phyloP scores from a whole-genome alignment of 2,329 filamentous ascomycete species.

The Lecanicillium sp. region DNA sequence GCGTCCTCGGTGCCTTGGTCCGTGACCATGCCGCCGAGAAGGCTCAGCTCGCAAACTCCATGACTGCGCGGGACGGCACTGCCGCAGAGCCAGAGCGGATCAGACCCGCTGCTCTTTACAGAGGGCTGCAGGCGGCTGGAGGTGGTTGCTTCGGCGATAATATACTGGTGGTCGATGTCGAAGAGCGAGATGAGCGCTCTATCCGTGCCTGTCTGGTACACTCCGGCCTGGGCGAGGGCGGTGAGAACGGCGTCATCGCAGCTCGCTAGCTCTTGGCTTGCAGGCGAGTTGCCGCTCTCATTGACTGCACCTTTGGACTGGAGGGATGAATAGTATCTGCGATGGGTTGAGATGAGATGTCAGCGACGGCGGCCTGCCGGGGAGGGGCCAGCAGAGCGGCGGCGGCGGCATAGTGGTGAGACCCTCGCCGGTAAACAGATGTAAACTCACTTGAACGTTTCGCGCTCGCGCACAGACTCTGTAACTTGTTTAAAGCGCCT shows the following conservation, averaged over 20 bases:
- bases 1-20: not conserved
- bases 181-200: slow-evolving; percentile 39
- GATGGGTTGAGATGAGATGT: no score
- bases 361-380: no score
- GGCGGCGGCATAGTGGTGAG: no score
- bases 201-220: slow-evolving; percentile 29
- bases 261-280: slow-evolving; percentile 10
- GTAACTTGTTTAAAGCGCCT: no score
- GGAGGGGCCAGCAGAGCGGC: no score
- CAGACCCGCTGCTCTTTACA: slow-evolving; percentile 3
- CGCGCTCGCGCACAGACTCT: no score
- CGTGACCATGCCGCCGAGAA: slow-evolving; percentile 5
- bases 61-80: slow-evolving; percentile 14
- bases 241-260: slow-evolving; percentile 28
- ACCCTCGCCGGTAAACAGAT: no score
- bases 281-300: no score
- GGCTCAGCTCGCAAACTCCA: slow-evolving; percentile 13
- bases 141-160: slow-evolving; percentile 37
- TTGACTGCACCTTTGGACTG: no score
- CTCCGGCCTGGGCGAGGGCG: slow-evolving; percentile 37
- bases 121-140: slow-evolving; percentile 21
- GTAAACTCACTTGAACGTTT: no score
- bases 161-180: slow-evolving; percentile 33
- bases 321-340: no score
- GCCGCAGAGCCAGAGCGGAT: slow-evolving; percentile 13